Evolutionary conservation across 2,329 filamentous ascomycete genomes (phyloP), one percentile per base, ranked within the genome.

Genomic region (Acarospora socialis): DNA sequence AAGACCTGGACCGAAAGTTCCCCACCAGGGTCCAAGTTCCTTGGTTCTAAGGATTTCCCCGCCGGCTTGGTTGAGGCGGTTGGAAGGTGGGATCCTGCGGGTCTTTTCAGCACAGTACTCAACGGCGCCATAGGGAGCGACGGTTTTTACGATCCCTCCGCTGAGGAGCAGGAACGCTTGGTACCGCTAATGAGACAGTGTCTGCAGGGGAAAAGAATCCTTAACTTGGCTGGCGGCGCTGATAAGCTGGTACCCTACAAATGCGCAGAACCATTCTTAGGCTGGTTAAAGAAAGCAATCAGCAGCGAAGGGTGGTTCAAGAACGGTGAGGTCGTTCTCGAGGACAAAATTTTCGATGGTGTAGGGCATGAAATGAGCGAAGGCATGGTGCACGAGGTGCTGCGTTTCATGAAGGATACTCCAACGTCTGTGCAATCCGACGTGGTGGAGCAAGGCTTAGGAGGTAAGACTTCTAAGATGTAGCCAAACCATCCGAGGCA

Each of bases 31-130:
- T 54, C 61, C 0, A 56, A 65, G 0, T 92, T 95, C 47, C 49
- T 92, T 1, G 82, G 83, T 3, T 84, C 79, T 35, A 59, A 57
- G 22, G 79, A 86, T 47, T 93, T 94, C 45, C 86, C 87, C 0
- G 52, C 56, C 0, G 65, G 72, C 0, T 66, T 94, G 5, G 56
- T 86, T 1, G 56, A 66, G 1, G 65, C 71, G 0, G 69, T 83
- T 18, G 57, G 65, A 14, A 67, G 66, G 33, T 70, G 66, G 37
- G 90, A 98, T 46, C 84, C 87, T 0, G 79, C 77, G 13, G 77
- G 70, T 2, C 59, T 90, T 5, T n/a, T n/a, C n/a, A n/a, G n/a
- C n/a, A n/a, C n/a, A n/a, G n/a, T n/a, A n/a, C 55, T 93, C 7
- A 74, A 92, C 4, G 68, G 70, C 27, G 60, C 64, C 1, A 39